Base-by-base conservation (phyloP, 768 basidiomycete species). In the Omphalotus guepiniiformis region DNA sequence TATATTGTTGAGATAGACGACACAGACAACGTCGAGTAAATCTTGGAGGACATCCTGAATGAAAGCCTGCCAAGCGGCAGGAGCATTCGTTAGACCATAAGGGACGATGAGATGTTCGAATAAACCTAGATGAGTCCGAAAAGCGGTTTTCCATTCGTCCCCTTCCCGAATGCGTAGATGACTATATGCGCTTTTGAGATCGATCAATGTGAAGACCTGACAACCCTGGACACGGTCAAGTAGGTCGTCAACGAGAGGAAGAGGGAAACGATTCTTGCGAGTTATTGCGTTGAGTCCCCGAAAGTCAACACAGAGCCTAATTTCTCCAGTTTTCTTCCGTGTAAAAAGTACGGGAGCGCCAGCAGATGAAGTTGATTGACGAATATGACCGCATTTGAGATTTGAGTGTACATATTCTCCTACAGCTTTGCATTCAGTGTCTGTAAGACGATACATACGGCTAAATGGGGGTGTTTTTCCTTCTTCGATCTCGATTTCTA, bases 1-100 rank as follows among this genome's bases (percentile, higher is more conserved):
- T 48, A 74, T 71, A 53, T 74, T 63, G 43, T 74, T 67, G 1
- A 75, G 46, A 55, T 75, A 77, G 36, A 76, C 66, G 23, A 75
- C 60, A 47, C 63, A 64, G 38, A 59, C 58, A 18, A 68, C 49
- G 38, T 68, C 70, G 26, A 77, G 49, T 6, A 65, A 48, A 27
- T 73, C 66, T 9, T 57, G 56, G 7, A 76, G 58, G 11, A 64
- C 63, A 44, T 69, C 66, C 22, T 72, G 62, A 48, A 77, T 73
- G 48, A 73, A 68, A 15, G 53, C 45, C 53, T 77, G 74, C 52
- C 73, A 76, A 2, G 38, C 16, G 26, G 16, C 63, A 6, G 73
- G 69, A 4, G 67, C 64, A 47, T 72, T 69, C 29, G 62, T 64
- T 6, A 71, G 60, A 6, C 66, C 66, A 27, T 65, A 65, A n/a